Percentiles rank a stretch among this genome's conserved stretches.
Conservation (phyloP, 495 filamentous ascomycete species). For the Platismatia glauca region DNA sequence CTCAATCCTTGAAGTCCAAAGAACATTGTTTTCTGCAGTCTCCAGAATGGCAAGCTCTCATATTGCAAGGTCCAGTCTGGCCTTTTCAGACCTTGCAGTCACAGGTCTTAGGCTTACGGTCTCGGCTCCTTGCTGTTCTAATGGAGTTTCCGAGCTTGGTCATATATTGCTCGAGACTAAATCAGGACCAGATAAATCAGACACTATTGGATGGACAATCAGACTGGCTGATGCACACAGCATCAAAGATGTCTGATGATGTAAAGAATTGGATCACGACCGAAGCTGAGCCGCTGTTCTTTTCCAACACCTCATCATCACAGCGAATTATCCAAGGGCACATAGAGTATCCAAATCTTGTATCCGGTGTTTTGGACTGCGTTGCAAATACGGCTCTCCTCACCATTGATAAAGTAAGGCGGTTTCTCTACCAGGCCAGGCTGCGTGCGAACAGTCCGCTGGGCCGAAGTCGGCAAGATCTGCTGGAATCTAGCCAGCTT, state of each 20-base stretch:
- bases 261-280: neutral
- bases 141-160: conserved; percentile 1
- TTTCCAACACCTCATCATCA: neutral
- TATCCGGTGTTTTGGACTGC: conserved; percentile 5
- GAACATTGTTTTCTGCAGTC: conserved; percentile 9
- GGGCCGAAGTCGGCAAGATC: neutral
- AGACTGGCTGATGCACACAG: neutral
- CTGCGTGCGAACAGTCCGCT: neutral
- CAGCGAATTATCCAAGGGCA: neutral
- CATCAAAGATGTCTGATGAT: neutral
- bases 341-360: neutral
- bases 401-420: neutral
- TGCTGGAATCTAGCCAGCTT: neutral
- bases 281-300: neutral
- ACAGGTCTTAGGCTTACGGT: neutral
- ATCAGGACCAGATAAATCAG: neutral
- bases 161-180: neutral
- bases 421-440: neutral
- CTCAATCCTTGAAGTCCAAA: conserved; percentile 2
- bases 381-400: conserved; percentile 5
- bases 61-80: neutral
- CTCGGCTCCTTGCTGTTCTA: neutral
- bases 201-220: neutral
- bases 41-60: conserved; percentile 2
- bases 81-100: conserved; percentile 8